phyloP scores from a whole-genome alignment of 2,329 filamentous ascomycete species.

The Colletotrichum paranaense region DNA sequence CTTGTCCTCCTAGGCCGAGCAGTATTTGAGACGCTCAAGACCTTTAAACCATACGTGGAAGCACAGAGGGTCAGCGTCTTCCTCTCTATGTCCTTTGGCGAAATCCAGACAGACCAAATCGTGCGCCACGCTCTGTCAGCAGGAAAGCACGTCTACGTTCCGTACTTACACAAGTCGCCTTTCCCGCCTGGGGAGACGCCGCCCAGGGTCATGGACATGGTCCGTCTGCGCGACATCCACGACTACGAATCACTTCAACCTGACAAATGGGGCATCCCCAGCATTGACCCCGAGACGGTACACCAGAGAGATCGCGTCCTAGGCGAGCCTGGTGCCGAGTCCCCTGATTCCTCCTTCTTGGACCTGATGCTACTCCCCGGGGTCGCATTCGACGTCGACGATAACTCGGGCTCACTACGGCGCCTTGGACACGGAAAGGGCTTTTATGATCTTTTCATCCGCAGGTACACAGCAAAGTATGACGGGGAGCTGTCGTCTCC shows the following conservation, averaged over 20 bases:
- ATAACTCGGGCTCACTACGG: slow-evolving; percentile 65
- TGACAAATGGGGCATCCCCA: slow-evolving; percentile 97
- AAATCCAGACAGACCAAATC: slow-evolving; percentile 86
- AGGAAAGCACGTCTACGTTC: slow-evolving; percentile 91
- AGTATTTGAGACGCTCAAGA: slow-evolving; percentile 73
- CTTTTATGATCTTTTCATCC: slow-evolving; percentile 95
- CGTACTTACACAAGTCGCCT: slow-evolving; percentile 80
- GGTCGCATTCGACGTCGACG: slow-evolving; percentile 84
- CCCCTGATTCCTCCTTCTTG: slow-evolving; percentile 53
- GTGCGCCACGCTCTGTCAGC: slow-evolving; percentile 81
- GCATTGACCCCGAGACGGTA: slow-evolving; percentile 75
- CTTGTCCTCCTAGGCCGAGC: slow-evolving; percentile 64
- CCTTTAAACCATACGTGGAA: slow-evolving; percentile 78
- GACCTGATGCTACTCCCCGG: slow-evolving; percentile 94
- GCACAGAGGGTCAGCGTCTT: slow-evolving; percentile 86
- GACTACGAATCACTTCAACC: slow-evolving; percentile 83
- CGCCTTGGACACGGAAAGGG: slow-evolving; percentile 94
- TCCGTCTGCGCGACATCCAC: slow-evolving; percentile 75
- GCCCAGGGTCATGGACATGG: slow-evolving; percentile 89
- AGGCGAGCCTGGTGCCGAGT: slow-evolving; percentile 66
- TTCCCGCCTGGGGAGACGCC: slow-evolving; percentile 64
- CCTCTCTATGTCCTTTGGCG: slow-evolving; percentile 89
- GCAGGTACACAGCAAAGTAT: slow-evolving; percentile 70
- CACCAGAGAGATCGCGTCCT: slow-evolving; percentile 77
- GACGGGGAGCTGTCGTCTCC: slow-evolving; percentile 3